Conservation (phyloP, 768 basidiomycete species). For the Clitopilus passeckerianus region DNA sequence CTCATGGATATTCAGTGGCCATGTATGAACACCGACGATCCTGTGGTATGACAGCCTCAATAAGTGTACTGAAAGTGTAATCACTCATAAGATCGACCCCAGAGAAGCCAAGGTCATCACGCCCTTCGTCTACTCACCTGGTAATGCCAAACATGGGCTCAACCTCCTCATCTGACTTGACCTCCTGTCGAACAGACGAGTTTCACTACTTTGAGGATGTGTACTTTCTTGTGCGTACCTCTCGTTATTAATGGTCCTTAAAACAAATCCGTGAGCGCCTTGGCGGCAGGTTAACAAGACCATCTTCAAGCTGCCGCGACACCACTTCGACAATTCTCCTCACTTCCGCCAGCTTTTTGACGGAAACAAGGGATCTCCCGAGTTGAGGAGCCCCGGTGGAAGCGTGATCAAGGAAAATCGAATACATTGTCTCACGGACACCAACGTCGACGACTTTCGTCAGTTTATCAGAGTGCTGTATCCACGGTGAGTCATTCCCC, state of each 20-base stretch:
- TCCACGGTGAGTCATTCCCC: slow-evolving; percentile 15
- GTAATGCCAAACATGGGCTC: background rate
- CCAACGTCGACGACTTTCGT: slow-evolving; percentile 17
- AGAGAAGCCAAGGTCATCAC: background rate
- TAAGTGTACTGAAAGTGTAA: background rate
- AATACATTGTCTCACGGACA: slow-evolving; percentile 13
- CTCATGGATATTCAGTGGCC: background rate
- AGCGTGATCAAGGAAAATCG: slow-evolving; percentile 15
- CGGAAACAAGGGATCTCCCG: slow-evolving; percentile 11
- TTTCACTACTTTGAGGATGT: background rate
- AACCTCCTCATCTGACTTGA: background rate
- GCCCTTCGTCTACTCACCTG: background rate
- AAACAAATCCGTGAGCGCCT: background rate
- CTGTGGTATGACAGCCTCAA: background rate
- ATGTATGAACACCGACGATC: background rate
- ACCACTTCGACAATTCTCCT: slow-evolving; percentile 22
- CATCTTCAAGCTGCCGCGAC: slow-evolving; percentile 32
- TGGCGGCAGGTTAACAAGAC: slow-evolving; percentile 28
- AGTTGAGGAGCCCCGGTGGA: slow-evolving; percentile 11
- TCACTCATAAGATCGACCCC: background rate
- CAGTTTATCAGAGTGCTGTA: slow-evolving; percentile 18
- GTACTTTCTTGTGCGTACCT: background rate
- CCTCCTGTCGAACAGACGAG: background rate
- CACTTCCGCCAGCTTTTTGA: slow-evolving; percentile 19
- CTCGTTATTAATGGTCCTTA: background rate